Conservation (phyloP, 2,329 filamentous ascomycete genomes). For the Ceratocystis colombiana region DNA sequence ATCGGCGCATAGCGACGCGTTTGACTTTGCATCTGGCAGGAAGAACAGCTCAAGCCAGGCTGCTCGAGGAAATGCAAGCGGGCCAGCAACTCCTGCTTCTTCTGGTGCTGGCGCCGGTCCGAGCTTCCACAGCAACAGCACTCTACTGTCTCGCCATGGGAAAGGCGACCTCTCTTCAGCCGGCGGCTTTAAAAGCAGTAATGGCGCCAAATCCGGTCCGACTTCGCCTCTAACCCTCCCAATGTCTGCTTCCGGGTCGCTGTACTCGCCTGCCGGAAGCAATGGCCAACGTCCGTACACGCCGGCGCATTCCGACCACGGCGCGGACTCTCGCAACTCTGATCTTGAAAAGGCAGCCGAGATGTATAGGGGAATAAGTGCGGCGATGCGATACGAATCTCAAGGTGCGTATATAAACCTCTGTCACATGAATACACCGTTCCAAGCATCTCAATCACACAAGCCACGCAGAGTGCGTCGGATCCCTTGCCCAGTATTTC, state of each 20-base stretch:
- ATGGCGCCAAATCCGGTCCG: neutral
- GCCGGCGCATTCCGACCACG: conserved; percentile 1
- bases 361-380: conserved; percentile 22
- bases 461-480: neutral
- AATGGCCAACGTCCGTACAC: neutral
- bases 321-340: neutral
- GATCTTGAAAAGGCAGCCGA: conserved; percentile 15
- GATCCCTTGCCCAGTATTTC: neutral
- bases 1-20: neutral
- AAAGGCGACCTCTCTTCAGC: neutral
- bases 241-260: neutral
- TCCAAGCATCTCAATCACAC: neutral
- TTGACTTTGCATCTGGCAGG: conserved; percentile 2
- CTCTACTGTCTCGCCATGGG: conserved; percentile 9
- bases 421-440: conserved; percentile 26
- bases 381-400: conserved; percentile 20
- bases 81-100: neutral
- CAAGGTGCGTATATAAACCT: conserved; percentile 22
- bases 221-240: neutral
- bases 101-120: neutral
- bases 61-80: neutral
- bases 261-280: neutral
- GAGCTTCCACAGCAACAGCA: neutral
- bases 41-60: neutral
- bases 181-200: neutral